phyloP scores from a whole-genome alignment of 208 protist genomes.

The Plasmodiophora brassicae region DNA sequence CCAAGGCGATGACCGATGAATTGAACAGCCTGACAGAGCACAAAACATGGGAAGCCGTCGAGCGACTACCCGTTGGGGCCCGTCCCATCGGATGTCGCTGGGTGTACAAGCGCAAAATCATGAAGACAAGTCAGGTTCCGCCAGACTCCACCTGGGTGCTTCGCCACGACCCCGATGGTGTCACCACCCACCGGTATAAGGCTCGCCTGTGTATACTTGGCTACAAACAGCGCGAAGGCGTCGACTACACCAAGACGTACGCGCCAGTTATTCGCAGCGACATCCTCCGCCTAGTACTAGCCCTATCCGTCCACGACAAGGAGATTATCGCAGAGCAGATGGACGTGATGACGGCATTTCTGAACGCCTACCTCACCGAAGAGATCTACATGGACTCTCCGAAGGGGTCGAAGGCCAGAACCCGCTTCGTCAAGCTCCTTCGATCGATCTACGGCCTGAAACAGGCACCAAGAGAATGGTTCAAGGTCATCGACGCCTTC shows the following conservation, averaged over 20 bases:
- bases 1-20: not conserved
- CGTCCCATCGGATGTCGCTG: not conserved
- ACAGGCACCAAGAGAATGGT: not conserved
- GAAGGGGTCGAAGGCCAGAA: not conserved
- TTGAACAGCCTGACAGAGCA: not conserved
- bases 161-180: not conserved
- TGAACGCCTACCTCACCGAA: not conserved
- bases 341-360: not conserved
- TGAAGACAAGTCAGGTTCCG: not conserved
- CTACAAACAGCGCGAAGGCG: not conserved
- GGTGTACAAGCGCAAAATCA: not conserved
- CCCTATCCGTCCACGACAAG: not conserved
- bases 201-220: not conserved
- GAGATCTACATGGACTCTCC: conserved; percentile 19
- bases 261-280: not conserved
- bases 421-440: not conserved
- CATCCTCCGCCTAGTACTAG: not conserved
- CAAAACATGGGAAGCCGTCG: not conserved
- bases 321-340: not conserved
- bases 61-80: not conserved
- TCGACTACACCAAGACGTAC: not conserved
- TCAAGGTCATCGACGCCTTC: not conserved
- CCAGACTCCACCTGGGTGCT: not conserved
- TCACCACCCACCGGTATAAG: not conserved
- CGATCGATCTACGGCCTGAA: not conserved